These are phyloP conservation scores for Phytopythium sindhum DNA, from an alignment of 352 stramenopile genomes.

Conservation along the genomic window DNA sequence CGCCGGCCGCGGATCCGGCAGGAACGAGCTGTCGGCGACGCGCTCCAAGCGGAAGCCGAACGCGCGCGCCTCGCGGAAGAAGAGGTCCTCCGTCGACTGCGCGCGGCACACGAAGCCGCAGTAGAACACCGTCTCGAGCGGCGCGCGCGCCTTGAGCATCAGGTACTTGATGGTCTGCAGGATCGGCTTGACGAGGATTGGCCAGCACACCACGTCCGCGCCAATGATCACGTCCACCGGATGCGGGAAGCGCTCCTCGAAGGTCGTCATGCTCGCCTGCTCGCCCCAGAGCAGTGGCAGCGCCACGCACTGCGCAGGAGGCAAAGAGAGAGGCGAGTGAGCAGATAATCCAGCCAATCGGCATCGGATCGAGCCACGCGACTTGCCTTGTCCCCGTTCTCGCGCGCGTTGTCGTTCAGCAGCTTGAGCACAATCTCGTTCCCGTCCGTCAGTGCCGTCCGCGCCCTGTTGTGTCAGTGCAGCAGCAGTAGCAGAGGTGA, in stretches of 20 bases:
- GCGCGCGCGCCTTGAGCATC: constrained; percentile 28
- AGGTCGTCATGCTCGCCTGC: constrained; percentile 29
- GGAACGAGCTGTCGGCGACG: constrained; percentile 29
- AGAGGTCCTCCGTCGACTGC: constrained; percentile 47
- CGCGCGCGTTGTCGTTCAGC: constrained; percentile 37
- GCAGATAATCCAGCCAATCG: not conserved
- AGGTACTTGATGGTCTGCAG: constrained; percentile 69
- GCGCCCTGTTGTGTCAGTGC: constrained; percentile 16
- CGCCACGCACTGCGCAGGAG: constrained; percentile 28
- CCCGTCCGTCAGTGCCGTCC: constrained; percentile 61
- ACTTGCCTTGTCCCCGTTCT: constrained; percentile 18
- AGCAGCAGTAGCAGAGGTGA: not conserved
- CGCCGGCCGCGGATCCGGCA: constrained; percentile 34
- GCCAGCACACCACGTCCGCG: constrained; percentile 74
- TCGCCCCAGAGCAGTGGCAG: constrained; percentile 55
- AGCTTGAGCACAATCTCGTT: constrained; percentile 71
- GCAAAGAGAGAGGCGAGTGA: not conserved
- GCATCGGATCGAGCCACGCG: not conserved
- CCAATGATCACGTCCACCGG: constrained; percentile 57
- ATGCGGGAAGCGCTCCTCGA: constrained; percentile 42
- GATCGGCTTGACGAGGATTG: constrained; percentile 62
- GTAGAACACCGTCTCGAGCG: constrained; percentile 45
- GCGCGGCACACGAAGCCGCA: constrained; percentile 62
- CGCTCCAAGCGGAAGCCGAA: constrained; percentile 41
- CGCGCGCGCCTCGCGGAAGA: constrained; percentile 39